phyloP scores from a whole-genome alignment of 1,284 basidiomycete species.

The Vanrija pseudolonga region DNA sequence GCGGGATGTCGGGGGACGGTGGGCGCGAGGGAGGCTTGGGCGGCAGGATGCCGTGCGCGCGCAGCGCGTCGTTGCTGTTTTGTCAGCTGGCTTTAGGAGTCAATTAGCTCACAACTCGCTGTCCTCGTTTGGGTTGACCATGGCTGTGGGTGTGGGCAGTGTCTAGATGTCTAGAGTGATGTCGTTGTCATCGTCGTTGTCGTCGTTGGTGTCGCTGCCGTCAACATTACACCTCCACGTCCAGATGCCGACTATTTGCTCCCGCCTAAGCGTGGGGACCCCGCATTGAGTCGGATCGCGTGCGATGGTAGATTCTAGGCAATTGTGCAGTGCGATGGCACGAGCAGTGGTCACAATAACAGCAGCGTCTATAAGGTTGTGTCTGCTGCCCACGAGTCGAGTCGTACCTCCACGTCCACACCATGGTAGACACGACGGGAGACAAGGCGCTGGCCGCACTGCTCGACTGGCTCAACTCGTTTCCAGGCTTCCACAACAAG shows the following conservation, averaged over 20 bases:
- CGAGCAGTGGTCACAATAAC: not conserved
- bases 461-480: conserved; percentile 15
- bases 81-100: not conserved
- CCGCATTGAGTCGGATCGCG: not conserved
- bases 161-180: not conserved
- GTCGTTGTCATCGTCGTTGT: not conserved
- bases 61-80: conserved; percentile 83
- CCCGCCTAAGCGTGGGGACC: not conserved
- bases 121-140: conserved; percentile 73
- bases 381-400: not conserved
- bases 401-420: not conserved
- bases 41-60: conserved; percentile 85
- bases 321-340: not conserved
- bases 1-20: conserved; percentile 61
- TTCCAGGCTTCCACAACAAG: conserved; percentile 21
- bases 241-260: not conserved
- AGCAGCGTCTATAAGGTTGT: not conserved
- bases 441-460: conserved; percentile 1
- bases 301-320: no score
- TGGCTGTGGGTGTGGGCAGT: conserved; percentile 8
- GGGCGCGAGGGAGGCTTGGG: conserved; percentile 62
- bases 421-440: conserved; percentile 1
- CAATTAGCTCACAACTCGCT: conserved; percentile 74
- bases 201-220: not conserved
- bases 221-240: not conserved